phyloP scores from a whole-genome alignment of 257 asterid genomes.

The Fraxinus cuspidata region DNA sequence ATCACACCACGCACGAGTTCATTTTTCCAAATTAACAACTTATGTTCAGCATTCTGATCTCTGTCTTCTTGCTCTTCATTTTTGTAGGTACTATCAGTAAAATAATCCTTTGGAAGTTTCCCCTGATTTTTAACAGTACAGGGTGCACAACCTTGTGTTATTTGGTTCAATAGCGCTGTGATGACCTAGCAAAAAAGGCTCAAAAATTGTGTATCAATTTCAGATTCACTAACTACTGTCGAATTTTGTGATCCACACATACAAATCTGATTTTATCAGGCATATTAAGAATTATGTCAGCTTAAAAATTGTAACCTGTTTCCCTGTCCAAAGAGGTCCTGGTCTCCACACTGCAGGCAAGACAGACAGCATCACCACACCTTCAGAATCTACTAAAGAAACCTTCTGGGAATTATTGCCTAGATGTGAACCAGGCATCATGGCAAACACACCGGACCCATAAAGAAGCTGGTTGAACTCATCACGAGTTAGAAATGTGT shows the following conservation, averaged over 20 bases:
- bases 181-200: constrained; percentile 57
- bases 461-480: constrained; percentile 92
- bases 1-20: constrained; percentile 94
- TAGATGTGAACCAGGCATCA: constrained; percentile 41
- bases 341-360: constrained; percentile 94
- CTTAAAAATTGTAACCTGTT: constrained; percentile 62
- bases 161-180: constrained; percentile 81
- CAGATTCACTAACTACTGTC: neutral
- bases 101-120: constrained; percentile 74
- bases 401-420: constrained; percentile 47
- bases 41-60: constrained; percentile 77
- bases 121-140: constrained; percentile 79
- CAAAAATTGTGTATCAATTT: neutral
- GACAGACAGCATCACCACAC: constrained; percentile 49
- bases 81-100: constrained; percentile 36
- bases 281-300: constrained; percentile 10
- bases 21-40: constrained; percentile 82
- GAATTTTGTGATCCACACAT: constrained; percentile 1
- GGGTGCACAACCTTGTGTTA: constrained; percentile 80
- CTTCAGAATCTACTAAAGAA: constrained; percentile 62
- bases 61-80: constrained; percentile 50
- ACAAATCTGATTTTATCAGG: constrained; percentile 1
- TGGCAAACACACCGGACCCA: constrained; percentile 76
- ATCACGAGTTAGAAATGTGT: constrained; percentile 70
- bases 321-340: constrained; percentile 97